These are phyloP conservation scores for Nicotiana paniculata DNA, from an alignment of 257 asterid genomes.

Conservation along the genomic window DNA sequence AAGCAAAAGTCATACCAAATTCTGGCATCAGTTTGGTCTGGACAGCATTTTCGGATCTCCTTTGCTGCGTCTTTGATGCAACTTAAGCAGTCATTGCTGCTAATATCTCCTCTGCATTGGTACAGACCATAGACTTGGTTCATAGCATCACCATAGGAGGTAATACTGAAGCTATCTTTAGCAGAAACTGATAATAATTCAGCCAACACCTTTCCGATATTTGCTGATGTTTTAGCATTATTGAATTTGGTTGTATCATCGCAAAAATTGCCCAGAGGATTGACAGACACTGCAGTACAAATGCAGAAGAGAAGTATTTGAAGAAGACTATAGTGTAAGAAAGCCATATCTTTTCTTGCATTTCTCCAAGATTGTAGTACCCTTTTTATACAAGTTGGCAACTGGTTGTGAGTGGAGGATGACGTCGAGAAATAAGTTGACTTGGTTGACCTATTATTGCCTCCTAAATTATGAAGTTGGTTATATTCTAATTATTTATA, in stretches of 20 bases:
- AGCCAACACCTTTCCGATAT: constrained; percentile 32
- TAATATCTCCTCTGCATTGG: constrained; percentile 77
- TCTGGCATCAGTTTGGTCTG: constrained; percentile 43
- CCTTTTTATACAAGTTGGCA: neutral
- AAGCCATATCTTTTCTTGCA: constrained; percentile 23
- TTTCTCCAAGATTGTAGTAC: neutral
- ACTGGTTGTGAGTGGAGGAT: neutral
- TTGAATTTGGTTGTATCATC: constrained; percentile 15
- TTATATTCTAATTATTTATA: neutral
- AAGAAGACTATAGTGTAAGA: constrained; percentile 15
- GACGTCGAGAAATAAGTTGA: neutral
- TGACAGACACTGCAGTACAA: constrained; percentile 38
- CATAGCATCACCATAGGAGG: constrained; percentile 31
- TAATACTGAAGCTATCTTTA: constrained; percentile 33
- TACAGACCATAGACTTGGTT: constrained; percentile 51
- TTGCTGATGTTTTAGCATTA: constrained; percentile 23
- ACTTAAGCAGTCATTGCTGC: constrained; percentile 38
- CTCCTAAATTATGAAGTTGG: neutral
- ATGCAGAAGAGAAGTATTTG: constrained; percentile 18
- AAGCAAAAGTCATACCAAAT: constrained; percentile 72
- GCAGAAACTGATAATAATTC: constrained; percentile 31
- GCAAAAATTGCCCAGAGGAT: constrained; percentile 39
- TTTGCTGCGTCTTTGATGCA: constrained; percentile 55
- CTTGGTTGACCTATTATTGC: neutral
- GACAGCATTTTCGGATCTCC: constrained; percentile 32